Evolutionary conservation across 129 eudicot species (phyloP), one percentile per base, ranked within the genome.

Genomic region (Artemisia tridentata): DNA sequence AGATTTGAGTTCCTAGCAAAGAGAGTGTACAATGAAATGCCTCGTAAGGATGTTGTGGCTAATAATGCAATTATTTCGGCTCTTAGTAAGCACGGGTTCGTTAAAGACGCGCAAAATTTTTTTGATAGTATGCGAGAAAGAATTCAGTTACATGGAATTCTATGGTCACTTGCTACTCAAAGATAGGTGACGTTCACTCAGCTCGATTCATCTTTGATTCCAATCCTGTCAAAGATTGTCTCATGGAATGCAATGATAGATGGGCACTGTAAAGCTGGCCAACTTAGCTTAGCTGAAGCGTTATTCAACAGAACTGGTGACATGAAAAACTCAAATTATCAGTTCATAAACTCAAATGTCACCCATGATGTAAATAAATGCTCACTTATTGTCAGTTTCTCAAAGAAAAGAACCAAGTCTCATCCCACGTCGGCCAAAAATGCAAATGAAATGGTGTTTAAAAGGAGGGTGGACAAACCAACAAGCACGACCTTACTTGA

Each of bases 21-120:
- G 78, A 68, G 51, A 67, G 84, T 80, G 78, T 85, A 82, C 23
- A 75, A 51, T 55, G 72, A 67, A 63, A 84, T 84, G 86, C 50
- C 81, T n/a, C 60, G 46, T 2, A 78, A 81, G 46, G 85, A 84
- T 64, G 38, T 84, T 15, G 72, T 84, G 15, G 85, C 88, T 2
- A 80, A 71, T 71, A 84, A 84, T 58, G 85, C 81, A 16, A 84
- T 81, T 85, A 81, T 81, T 81, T 75, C 81, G 7, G 77, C 83
- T 12, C 27, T 78, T 48, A 72, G 83, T 31, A 81, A 79, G 71
- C 56, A 53, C 10, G 86, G 86, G 71, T 76, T 20, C 58, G 73
- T 76, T 16, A 41, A 76, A 34, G 84, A 76, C 12, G 90, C 84
- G 11, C 77, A 49, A 10, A 58, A 69, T 11, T 41, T 85, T 71